Base-by-base conservation (phyloP, 768 basidiomycete genomes). In the Hemileccinum impolitum region DNA sequence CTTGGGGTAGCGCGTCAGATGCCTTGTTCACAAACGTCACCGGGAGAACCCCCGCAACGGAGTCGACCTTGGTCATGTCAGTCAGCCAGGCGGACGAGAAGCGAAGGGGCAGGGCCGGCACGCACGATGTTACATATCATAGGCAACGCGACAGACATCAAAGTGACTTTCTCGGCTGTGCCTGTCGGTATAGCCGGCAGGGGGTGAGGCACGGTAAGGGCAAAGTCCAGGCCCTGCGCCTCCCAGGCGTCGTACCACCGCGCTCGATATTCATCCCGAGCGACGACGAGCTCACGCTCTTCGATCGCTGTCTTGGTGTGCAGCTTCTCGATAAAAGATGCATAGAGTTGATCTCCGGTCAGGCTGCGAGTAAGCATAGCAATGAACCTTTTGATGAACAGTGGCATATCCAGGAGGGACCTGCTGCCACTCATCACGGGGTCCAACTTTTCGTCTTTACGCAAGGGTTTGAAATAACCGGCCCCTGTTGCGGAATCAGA, bases 21-120 rank as follows among this genome's bases (percentile, higher is more conserved):
- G 59, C 51, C n/a, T 66, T 57, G 50, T 78, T 63, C 39, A 84
- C 81, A 28, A 71, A 70, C 0, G 79, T 79, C 38, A 85, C 69
- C 0, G 85, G 84, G 36, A 85, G 64, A 6, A 82, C 75, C n/a
- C 81, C 80, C 2, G 80, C 81, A 19, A 74, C 64, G 51, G 75
- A 79, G 57, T 85, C 82, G 21, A 82, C 66, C 78, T 78, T 45
- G 14, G 21, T 14, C 28, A 39, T 9, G 39, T 45, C 31, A 23
- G 21, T 14, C 5, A 15, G 36, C 44, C 6, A 43, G 38, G 28
- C 17, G 17, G 26, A 10, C 39, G 15, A 6, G 23, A 50, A 39
- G 7, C 9, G 37, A 38, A 26, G 6, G 26, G 28, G 28, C 9
- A 30, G 11, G 9, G 28, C 8, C 3, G 28, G 19, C 18, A 67